These are phyloP conservation scores for Salvia miltiorrhiza DNA, from an alignment of 257 asterid genomes.

Conservation along the genomic window DNA sequence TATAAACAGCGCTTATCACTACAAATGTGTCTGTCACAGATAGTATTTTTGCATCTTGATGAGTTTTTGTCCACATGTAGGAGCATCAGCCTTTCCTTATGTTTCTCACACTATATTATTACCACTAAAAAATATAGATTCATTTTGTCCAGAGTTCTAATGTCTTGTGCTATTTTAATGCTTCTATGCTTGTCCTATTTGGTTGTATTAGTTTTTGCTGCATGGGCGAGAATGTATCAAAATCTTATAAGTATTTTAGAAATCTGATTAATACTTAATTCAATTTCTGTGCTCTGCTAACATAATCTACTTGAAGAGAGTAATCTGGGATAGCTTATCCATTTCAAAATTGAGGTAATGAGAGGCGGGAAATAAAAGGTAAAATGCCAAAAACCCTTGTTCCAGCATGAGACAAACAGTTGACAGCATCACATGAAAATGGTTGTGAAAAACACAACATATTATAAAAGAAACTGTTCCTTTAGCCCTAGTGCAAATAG, in stretches of 20 bases:
- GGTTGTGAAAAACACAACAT: neutral
- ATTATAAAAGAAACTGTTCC: neutral
- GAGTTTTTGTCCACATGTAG: constrained; percentile 28
- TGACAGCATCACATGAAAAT: constrained; percentile 18
- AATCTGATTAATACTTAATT: no score
- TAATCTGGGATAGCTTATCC: neutral
- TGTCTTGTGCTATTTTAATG: neutral
- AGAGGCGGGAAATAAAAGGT: neutral
- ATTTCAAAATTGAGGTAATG: neutral
- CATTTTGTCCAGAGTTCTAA: constrained; percentile 25
- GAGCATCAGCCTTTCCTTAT: neutral
- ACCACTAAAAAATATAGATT: constrained; percentile 9
- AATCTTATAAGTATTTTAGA: neutral
- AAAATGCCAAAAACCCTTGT: neutral
- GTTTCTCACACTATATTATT: neutral
- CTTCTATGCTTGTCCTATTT: constrained; percentile 11
- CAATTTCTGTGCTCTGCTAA: neutral
- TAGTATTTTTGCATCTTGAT: constrained; percentile 9
- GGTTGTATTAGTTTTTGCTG: constrained; percentile 13
- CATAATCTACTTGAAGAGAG: neutral
- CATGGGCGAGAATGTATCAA: constrained; percentile 4
- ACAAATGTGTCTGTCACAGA: constrained; percentile 82
- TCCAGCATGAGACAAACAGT: neutral
- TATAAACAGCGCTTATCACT: constrained; percentile 71
- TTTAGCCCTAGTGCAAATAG: neutral